These are phyloP conservation scores for Beta vulgaris DNA, from an alignment of 148 eudicot genomes.

Conservation along the genomic window DNA sequence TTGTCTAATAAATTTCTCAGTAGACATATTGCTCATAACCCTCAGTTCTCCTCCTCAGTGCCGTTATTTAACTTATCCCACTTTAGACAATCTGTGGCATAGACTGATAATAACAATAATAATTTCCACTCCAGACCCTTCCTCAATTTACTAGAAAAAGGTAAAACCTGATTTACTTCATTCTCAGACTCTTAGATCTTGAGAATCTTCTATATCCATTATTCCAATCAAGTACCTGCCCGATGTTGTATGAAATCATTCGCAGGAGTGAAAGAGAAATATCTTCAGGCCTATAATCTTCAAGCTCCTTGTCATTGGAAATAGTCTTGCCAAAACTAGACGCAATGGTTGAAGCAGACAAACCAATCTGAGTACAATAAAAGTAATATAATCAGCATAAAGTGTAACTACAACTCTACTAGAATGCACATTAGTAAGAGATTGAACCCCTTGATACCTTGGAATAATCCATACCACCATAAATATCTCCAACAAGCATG, in stretches of 20 bases:
- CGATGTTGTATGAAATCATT: constrained; percentile 97
- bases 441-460: constrained; percentile 42
- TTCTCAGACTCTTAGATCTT: constrained; percentile 4
- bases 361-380: constrained; percentile 70
- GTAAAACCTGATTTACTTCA: not conserved
- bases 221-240: constrained; percentile 52
- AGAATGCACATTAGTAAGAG: not conserved
- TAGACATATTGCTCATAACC: not conserved
- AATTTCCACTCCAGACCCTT: not conserved
- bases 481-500: constrained; percentile 97
- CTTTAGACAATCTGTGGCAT: not conserved
- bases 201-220: not conserved
- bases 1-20: not conserved
- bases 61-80: not conserved
- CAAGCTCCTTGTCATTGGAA: constrained; percentile 77
- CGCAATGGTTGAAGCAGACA: constrained; percentile 96
- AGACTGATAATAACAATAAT: too few relatives aligned
- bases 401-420: not conserved
- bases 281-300: constrained; percentile 94
- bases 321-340: constrained; percentile 99
- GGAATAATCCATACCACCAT: constrained; percentile 91
- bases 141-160: not conserved
- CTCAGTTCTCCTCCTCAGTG: not conserved
- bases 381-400: not conserved
- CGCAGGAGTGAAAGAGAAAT: constrained; percentile 94